Base-by-base conservation (phyloP, 2,329 filamentous ascomycete genomes). In the Exophiala oligosperma region DNA sequence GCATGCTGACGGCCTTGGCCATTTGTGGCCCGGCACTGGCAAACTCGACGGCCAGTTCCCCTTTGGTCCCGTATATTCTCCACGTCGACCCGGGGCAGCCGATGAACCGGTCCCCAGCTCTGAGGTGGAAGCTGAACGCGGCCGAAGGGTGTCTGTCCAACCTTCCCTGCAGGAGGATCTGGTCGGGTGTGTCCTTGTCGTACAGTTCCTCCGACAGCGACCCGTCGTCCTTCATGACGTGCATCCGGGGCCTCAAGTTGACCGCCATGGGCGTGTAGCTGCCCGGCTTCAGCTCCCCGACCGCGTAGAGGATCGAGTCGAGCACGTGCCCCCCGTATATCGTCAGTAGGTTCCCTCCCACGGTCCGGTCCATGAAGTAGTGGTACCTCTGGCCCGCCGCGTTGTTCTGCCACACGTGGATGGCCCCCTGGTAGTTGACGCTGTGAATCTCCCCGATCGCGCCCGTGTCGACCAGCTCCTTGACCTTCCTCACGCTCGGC, bases 381-480 rank as follows among this genome's bases (percentile, higher is more conserved):
- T 72, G 67, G 29, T 81, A 64, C 0, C 69, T 70, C 24, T 69
- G 64, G 43, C 53, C 60, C 49, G 62, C 62, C 8, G 49, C 65
- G 56, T 63, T 65, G 53, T 64, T 62, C 60, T 60, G 62, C 59
- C 49, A 65, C 0, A 74, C 68, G 2, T 75, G 77, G 0, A 75
- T 77, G 43, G 67, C 72, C 0, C 71, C 74, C 28, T 68, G 71
- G 7, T 79, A 63, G 37, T 83, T 80, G 7, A 76, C 79, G 56
- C 81, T 83, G 21, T 85, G 64, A 0, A 86, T 71, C 41, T 76
- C 79, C 0, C 84, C 83, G 29, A 86, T 76, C 2, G 68, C 70
- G 0, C 80, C 81, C 0, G 71, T 67, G 1, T 67, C 68, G 5
- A 86, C 51, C 1, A 84, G 40, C 11, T 77, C 70, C 28, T 72